phyloP scores from a whole-genome alignment of 495 filamentous ascomycete species.

The Lichina pygmaea region DNA sequence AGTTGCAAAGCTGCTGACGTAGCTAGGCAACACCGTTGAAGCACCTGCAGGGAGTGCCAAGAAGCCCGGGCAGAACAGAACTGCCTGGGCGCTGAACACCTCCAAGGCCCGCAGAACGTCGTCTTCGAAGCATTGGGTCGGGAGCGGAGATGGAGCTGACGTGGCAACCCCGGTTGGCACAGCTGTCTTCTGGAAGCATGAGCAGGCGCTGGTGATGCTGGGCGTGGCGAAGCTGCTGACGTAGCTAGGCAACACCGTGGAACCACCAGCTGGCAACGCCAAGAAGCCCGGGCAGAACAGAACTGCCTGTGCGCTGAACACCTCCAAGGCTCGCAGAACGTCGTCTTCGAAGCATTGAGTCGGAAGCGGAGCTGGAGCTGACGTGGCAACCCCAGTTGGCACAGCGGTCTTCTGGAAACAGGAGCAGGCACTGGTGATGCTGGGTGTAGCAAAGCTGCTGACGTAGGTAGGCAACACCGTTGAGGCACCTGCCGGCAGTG shows the following conservation, averaged over 20 bases:
- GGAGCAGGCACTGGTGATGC: too few relatives aligned
- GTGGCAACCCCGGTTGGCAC: neutral
- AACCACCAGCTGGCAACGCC: neutral
- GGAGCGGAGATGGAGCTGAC: neutral
- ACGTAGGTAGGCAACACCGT: too few relatives aligned
- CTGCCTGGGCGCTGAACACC: neutral
- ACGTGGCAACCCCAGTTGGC: too few relatives aligned
- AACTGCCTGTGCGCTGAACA: neutral
- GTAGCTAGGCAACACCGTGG: neutral
- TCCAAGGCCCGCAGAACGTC: neutral
- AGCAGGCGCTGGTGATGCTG: neutral
- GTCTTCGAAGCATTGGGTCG: neutral
- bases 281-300: neutral
- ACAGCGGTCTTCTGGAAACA: too few relatives aligned
- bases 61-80: neutral
- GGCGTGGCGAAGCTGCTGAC: neutral
- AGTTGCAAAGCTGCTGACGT: neutral
- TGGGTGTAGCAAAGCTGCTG: too few relatives aligned
- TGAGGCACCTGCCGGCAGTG: too few relatives aligned
- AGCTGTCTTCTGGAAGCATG: neutral
- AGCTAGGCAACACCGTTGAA: neutral
- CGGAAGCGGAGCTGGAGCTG: too few relatives aligned
- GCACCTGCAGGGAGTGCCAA: neutral
- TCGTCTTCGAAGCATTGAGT: neutral
- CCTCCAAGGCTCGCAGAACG: neutral